A percentile compares a stretch with the other conserved stretches of the same genome.
These are phyloP conservation scores for Sporothrix euskadiensis DNA, from an alignment of 2,329 filamentous ascomycete genomes.

Conservation along the genomic window DNA sequence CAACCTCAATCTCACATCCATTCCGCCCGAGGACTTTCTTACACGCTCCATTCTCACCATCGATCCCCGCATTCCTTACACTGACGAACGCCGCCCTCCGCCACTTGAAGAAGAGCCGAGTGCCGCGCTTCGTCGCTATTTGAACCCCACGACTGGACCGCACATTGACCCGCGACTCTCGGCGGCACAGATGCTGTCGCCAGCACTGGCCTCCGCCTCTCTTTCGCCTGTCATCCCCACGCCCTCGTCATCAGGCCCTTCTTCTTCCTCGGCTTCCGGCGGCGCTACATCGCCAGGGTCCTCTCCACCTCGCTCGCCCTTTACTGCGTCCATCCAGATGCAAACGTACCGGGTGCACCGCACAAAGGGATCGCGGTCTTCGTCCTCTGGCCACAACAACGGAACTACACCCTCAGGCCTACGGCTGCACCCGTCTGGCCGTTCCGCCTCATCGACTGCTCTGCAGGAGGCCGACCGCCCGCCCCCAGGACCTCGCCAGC, in stretches of 20 bases:
- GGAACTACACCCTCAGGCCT: neutral
- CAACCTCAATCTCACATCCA: slow-evolving; percentile 61
- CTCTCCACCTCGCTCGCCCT: slow-evolving; percentile 41
- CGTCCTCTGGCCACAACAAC: neutral
- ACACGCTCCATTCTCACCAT: slow-evolving; percentile 68
- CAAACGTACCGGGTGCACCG: slow-evolving; percentile 66
- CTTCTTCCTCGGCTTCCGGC: slow-evolving; percentile 30
- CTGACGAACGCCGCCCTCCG: slow-evolving; percentile 66
- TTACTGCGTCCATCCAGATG: slow-evolving; percentile 70
- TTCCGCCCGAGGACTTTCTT: slow-evolving; percentile 66
- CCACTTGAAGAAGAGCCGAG: slow-evolving; percentile 64
- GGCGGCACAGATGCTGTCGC: slow-evolving; percentile 26
- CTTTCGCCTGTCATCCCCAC: neutral
- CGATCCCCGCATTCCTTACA: slow-evolving; percentile 65
- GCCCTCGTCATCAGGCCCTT: slow-evolving; percentile 27
- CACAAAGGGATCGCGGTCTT: slow-evolving; percentile 29
- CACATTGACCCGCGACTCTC: slow-evolving; percentile 46
- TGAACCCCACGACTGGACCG: slow-evolving; percentile 61
- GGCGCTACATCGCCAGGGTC: neutral
- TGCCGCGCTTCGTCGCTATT: slow-evolving; percentile 65
- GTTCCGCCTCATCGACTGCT: neutral
- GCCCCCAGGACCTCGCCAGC: slow-evolving; percentile 55
- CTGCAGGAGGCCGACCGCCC: slow-evolving; percentile 31
- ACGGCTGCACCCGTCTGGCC: neutral
- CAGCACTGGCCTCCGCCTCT: slow-evolving; percentile 16